phyloP scores from a whole-genome alignment of 768 basidiomycete species.

The Boletus rubescentipes region DNA sequence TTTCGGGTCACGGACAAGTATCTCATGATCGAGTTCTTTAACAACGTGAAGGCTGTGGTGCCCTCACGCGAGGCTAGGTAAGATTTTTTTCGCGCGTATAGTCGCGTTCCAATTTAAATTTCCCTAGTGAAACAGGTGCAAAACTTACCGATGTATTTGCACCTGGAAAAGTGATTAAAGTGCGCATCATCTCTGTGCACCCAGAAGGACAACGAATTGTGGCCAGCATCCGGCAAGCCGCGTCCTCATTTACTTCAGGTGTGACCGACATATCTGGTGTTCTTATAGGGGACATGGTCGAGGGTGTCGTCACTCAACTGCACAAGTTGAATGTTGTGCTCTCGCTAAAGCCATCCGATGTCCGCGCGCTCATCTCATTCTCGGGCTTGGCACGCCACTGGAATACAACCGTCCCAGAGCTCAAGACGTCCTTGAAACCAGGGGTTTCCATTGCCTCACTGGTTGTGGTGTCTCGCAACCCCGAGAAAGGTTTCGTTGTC shows the following conservation, averaged over 20 bases:
- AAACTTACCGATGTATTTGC: conserved; percentile 64
- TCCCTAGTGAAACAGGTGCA: conserved; percentile 61
- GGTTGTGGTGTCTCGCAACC: conserved; percentile 85
- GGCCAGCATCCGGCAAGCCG: conserved; percentile 85
- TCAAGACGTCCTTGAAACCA: conserved; percentile 58
- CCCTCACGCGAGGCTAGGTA: conserved; percentile 83
- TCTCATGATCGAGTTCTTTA: conserved; percentile 87
- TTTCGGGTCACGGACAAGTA: conserved; percentile 80
- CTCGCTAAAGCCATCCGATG: conserved; percentile 63
- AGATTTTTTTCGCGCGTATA: conserved; percentile 15
- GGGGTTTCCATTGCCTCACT: conserved; percentile 76
- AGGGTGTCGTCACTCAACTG: conserved; percentile 72
- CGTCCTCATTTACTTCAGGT: conserved; percentile 46
- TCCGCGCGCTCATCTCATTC: conserved; percentile 82
- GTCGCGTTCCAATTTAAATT: not conserved
- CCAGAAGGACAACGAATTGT: conserved; percentile 60
- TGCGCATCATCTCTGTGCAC: conserved; percentile 71
- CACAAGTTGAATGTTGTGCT: conserved; percentile 85
- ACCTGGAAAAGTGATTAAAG: conserved; percentile 80
- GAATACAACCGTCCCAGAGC: conserved; percentile 59
- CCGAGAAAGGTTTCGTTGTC: conserved; percentile 83
- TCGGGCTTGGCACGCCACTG: conserved; percentile 85
- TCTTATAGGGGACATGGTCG: conserved; percentile 72
- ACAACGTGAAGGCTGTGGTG: conserved; percentile 79
- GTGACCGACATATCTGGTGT: conserved; percentile 67